Evolutionary conservation across 2,329 filamentous ascomycete species (phyloP).

Genomic region (Fusarium metavorans): DNA sequence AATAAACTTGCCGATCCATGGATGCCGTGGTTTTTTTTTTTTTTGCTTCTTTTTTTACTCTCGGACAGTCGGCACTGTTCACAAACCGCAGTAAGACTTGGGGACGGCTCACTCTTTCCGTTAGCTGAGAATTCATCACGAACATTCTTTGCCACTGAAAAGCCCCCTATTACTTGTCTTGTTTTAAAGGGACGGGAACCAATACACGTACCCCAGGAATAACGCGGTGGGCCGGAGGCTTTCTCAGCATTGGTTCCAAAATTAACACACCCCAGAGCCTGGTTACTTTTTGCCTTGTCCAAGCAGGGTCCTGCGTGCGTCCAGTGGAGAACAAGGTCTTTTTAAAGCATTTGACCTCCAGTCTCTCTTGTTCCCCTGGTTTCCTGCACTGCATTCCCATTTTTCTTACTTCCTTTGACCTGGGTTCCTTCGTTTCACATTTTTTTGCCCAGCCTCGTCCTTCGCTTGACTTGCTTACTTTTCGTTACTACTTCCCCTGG

Average conservation of each 20-base stretch:
- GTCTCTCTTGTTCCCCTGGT: slow-evolving; percentile 21
- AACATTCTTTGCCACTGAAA: background rate
- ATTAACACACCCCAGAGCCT: background rate
- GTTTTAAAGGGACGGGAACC: background rate
- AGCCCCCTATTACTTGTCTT: background rate
- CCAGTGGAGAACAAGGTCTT: background rate
- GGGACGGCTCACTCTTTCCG: background rate
- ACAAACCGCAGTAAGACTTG: background rate
- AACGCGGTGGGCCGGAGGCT: background rate
- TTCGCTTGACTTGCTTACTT: slow-evolving; percentile 19
- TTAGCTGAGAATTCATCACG: background rate
- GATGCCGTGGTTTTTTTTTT: background rate
- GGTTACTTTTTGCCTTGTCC: background rate
- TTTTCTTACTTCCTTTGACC: slow-evolving; percentile 1
- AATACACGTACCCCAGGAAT: background rate
- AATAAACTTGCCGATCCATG: background rate
- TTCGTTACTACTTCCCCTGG: background rate
- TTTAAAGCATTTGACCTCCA: background rate
- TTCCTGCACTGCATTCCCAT: slow-evolving; percentile 24
- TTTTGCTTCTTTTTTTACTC: background rate
- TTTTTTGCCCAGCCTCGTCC: slow-evolving; percentile 16
- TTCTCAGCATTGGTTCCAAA: slow-evolving; percentile 2
- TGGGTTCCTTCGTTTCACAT: slow-evolving; percentile 21
- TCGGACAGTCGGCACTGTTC: background rate
- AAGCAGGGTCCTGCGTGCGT: background rate